Evolutionary conservation across 2,329 filamentous ascomycete species (phyloP).

Genomic region (Claviceps humidiphila): DNA sequence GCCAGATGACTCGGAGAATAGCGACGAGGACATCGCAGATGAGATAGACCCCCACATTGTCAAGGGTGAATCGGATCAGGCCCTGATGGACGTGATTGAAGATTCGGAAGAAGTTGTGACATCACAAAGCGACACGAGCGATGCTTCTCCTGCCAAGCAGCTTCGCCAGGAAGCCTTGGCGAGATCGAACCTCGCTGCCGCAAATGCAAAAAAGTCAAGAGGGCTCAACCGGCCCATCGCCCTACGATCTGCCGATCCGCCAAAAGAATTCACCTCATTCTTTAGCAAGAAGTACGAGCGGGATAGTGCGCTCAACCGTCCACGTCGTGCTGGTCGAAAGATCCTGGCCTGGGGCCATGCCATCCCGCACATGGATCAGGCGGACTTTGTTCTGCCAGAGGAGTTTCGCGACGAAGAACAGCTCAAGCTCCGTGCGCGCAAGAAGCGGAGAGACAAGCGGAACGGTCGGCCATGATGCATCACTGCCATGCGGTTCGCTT

Average conservation of each 20-base stretch:
- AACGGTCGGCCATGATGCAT: conserved; percentile 27
- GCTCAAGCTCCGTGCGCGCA: conserved; percentile 46
- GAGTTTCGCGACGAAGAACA: conserved; percentile 46
- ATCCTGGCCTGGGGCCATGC: conserved; percentile 70
- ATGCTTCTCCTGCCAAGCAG: conserved; percentile 46
- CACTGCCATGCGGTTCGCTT: neutral
- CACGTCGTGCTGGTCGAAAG: conserved; percentile 55
- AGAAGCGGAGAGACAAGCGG: conserved; percentile 46
- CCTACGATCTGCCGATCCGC: conserved; percentile 24
- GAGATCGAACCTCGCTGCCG: conserved; percentile 31
- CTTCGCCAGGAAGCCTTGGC: conserved; percentile 58
- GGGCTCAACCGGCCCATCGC: conserved; percentile 13
- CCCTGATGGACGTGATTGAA: conserved; percentile 21
- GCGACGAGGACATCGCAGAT: conserved; percentile 19
- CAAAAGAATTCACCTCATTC: conserved; percentile 70
- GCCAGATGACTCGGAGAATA: conserved; percentile 14
- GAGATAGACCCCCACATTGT: conserved; percentile 8
- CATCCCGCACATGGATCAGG: conserved; percentile 57
- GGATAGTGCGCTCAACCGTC: conserved; percentile 61
- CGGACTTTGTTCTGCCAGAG: conserved; percentile 62
- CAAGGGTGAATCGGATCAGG: conserved; percentile 7
- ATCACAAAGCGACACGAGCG: conserved; percentile 45
- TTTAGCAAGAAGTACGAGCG: conserved; percentile 70
- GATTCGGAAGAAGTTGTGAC: conserved; percentile 9
- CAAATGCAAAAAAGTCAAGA: conserved; percentile 20